Base-by-base conservation (phyloP, 208 protist genomes). In the Crithidia mellificae region DNA sequence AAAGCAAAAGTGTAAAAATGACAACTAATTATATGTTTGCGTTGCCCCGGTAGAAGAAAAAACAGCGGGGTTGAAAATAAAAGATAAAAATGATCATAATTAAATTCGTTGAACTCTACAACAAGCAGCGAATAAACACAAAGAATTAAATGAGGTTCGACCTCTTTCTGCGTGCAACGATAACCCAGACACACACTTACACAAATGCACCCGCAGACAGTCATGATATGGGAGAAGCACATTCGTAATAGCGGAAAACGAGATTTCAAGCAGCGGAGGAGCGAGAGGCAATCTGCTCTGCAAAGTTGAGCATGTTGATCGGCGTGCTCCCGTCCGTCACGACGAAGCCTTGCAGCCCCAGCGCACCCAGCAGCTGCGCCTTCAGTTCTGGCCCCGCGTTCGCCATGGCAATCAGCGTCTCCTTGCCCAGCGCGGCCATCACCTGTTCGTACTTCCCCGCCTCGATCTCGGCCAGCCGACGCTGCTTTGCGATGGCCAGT, bases 321-420 rank as follows among this genome's bases (percentile, higher is more conserved):
- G 98, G 98, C 12, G 78, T 91, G 65, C 87, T 91, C 32, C 98
- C 98, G 55, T 99, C 97, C 12, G 98, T 99, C 75, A 99, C 98
- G 55, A 99, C 85, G 67, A 97, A 96, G 20, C 90, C 85, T 76
- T 97, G 91, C 44, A 99, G 80, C 54, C 95, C 96, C 17, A 99
- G 87, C 25, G 90, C 93, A 32, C 85, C 79, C 17, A 99, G 90
- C 39, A 99, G 78, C 79, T 98, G 96, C 44, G 93, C 95, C 84
- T 99, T 95, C 76, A 95, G 93, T 83, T 99, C 95, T 9, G 96
- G 96, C 6, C 95, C 93, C 7, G 96, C 95, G 24, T 88, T 74
- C 1, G 96, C 96, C 24, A 98, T 96, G 51, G 91, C 76, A 15
- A 92, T 71, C 47, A 98, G 80, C 1, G 96, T 98, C 7, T 98